Conservation (phyloP, 129 eudicot genomes). For the Mikania micrantha region DNA sequence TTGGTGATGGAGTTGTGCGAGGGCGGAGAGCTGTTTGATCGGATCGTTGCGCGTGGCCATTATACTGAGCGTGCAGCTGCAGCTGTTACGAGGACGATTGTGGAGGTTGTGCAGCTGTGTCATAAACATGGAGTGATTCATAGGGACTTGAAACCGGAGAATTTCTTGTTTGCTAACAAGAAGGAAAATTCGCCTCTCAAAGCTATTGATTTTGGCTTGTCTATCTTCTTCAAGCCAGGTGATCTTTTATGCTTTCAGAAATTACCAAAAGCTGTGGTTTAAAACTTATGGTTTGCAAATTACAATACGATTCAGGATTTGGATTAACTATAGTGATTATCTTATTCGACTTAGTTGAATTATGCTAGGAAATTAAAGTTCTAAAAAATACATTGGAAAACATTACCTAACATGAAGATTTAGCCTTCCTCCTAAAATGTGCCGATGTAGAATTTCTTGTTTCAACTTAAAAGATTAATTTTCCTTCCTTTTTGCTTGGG, state of each 20-base stretch:
- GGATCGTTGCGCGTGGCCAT: constrained; percentile 92
- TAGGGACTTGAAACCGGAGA: constrained; percentile 93
- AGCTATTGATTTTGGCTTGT: constrained; percentile 90
- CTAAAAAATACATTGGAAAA: too few relatives aligned
- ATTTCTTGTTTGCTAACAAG: constrained; percentile 82
- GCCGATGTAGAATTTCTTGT: too few relatives aligned
- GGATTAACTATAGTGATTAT: neutral
- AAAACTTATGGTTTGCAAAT: neutral
- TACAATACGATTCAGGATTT: neutral
- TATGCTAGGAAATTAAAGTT: neutral
- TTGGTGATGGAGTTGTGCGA: constrained; percentile 95
- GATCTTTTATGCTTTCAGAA: neutral
- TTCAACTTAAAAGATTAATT: too few relatives aligned
- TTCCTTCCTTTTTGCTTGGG: too few relatives aligned
- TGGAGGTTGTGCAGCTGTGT: constrained; percentile 90
- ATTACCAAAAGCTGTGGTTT: neutral
- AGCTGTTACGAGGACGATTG: constrained; percentile 64
- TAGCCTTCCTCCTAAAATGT: too few relatives aligned
- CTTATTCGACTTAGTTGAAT: neutral
- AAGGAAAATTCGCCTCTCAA: constrained; percentile 94
- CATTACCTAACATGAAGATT: too few relatives aligned
- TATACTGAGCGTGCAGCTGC: constrained; percentile 94
- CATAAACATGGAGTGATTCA: constrained; percentile 93
- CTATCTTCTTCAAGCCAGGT: constrained; percentile 96
- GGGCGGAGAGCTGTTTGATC: constrained; percentile 91